phyloP scores from a whole-genome alignment of 345 rosid species.

The Excoecaria agallocha region DNA sequence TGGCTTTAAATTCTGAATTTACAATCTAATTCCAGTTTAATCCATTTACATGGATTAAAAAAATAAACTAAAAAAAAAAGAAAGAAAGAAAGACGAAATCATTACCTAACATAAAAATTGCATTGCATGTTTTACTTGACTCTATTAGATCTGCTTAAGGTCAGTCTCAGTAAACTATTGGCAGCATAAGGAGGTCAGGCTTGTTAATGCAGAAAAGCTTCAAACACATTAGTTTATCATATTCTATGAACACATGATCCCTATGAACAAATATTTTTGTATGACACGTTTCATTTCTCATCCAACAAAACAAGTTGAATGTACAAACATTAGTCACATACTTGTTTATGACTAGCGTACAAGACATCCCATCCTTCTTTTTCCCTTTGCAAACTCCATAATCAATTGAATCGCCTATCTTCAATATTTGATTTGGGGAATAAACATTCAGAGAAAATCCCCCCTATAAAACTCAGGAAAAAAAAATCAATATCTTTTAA shows the following conservation, averaged over 20 bases:
- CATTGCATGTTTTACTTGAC: too few relatives aligned
- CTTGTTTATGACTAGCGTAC: conserved; percentile 73
- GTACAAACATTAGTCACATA: conserved; percentile 28
- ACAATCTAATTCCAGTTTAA: too few relatives aligned
- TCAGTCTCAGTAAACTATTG: not conserved
- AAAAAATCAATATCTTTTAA: conserved; percentile 7
- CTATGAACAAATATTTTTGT: not conserved
- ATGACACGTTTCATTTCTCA: not conserved
- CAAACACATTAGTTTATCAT: not conserved
- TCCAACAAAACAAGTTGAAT: not conserved
- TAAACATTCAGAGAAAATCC: conserved; percentile 70
- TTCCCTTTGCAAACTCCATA: conserved; percentile 84
- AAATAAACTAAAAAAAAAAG: too few relatives aligned
- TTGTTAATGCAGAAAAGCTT: not conserved
- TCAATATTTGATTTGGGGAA: conserved; percentile 64
- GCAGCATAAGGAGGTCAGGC: not conserved
- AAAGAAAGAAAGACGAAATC: too few relatives aligned
- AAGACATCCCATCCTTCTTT: conserved; percentile 72
- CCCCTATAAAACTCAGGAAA: conserved; percentile 42
- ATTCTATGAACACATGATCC: not conserved
- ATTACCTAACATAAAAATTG: too few relatives aligned
- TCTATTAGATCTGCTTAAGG: not conserved
- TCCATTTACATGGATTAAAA: too few relatives aligned
- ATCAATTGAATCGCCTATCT: conserved; percentile 77
- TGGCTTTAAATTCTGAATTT: too few relatives aligned